These are phyloP conservation scores for Solidago caesia DNA, from an alignment of 129 eudicot species.

Conservation along the genomic window DNA sequence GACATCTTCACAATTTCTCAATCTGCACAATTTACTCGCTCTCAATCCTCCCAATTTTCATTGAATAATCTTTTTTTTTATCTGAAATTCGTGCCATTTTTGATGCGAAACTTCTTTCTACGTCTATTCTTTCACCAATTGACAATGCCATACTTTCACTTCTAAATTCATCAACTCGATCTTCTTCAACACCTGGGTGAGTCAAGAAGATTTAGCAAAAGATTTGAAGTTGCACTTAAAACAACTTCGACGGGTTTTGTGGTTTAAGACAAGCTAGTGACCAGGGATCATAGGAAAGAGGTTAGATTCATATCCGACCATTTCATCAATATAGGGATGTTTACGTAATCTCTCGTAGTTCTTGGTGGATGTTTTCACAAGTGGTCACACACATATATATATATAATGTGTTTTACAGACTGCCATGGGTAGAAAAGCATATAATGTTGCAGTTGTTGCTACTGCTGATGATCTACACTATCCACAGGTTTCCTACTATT, in stretches of 20 bases:
- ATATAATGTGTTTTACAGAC: conserved; percentile 46
- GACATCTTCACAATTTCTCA: too few relatives aligned
- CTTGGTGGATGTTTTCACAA: too few relatives aligned
- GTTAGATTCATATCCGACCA: conserved; percentile 33
- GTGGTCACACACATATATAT: background rate
- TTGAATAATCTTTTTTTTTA: too few relatives aligned
- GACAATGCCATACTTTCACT: background rate
- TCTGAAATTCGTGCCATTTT: too few relatives aligned
- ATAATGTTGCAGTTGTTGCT: conserved; percentile 91
- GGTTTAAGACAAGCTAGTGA: conserved; percentile 83
- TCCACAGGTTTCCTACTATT: conserved; percentile 99
- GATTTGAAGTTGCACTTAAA: conserved; percentile 85
- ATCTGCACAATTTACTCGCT: too few relatives aligned
- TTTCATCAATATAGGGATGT: background rate
- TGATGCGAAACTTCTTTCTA: too few relatives aligned
- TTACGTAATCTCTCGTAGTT: background rate
- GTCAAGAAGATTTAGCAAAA: conserved; percentile 97
- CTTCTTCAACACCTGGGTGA: conserved; percentile 51
- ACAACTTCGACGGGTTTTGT: conserved; percentile 85
- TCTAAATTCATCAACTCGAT: background rate
- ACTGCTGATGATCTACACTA: conserved; percentile 71
- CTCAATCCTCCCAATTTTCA: too few relatives aligned
- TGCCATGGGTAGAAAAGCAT: conserved; percentile 79
- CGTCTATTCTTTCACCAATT: too few relatives aligned
- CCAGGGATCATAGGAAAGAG: conserved; percentile 95